Evolutionary conservation across 1,284 basidiomycete genomes (phyloP), one percentile per base, ranked within the genome.

Genomic region (Apiotrichum gamsii): DNA sequence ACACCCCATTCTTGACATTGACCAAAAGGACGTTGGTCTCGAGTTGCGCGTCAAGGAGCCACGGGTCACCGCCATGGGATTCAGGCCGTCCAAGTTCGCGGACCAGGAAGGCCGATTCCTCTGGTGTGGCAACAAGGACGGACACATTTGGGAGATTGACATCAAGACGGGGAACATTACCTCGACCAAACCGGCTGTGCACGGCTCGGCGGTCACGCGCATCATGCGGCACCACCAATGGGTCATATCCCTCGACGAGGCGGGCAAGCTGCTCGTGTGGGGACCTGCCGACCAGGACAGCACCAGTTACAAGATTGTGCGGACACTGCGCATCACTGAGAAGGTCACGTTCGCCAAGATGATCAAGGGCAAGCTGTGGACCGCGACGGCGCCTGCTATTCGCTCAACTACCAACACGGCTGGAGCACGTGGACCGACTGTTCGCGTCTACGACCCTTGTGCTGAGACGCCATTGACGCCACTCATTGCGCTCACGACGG

Each of bases 51-150:
- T 77, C 28, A 85, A 84, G 60, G 84, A 89, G 34, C 72, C 80
- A 8, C 82, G 82, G 54, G 76, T 90, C 36, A 84, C 83, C 0
- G 80, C 82, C 16, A 76, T 91, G 70, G 85, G 85, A 62, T 87
- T 90, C 67, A 76, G 84, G 5, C 77, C 82, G 0, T 75, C 77
- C 70, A 73, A 20, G 75, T 79, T 40, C 67, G 60, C 49, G 0
- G 64, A 64, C 19, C 70, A 76, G 36, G 68, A 70, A 39, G 73
- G 72, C 2, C 60, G 77, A 20, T 79, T 80, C 50, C 60, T 90
- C 6, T 94, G 90, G 90, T 73, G 85, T 15, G 91, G 90, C 1
- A 89, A 87, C 32, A 90, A 86, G 71, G 89, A 93, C 24, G 91
- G 91, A 0, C 82, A 85, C 65, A 51, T 95, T 14, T 78, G 85